phyloP scores from a whole-genome alignment of 2,329 filamentous ascomycete genomes.

The Phialophora expanda region DNA sequence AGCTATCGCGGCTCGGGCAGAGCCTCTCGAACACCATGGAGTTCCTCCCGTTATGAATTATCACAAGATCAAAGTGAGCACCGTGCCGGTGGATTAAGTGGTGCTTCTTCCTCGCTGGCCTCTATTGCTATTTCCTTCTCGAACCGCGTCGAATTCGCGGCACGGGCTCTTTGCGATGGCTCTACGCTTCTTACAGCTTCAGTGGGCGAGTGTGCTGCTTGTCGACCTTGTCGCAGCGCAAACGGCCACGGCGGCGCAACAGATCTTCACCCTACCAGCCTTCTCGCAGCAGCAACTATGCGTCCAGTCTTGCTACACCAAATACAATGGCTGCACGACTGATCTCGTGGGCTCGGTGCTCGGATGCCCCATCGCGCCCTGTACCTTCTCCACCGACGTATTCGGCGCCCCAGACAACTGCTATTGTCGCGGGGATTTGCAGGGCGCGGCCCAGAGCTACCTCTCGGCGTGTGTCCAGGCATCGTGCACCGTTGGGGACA shows the following conservation, averaged over 20 bases:
- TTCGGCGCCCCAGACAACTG: constrained; percentile 16
- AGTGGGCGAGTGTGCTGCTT: neutral
- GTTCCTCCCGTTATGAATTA: neutral
- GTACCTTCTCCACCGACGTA: neutral
- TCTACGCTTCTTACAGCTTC: neutral
- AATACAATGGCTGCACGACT: constrained; percentile 2
- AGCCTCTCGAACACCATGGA: neutral
- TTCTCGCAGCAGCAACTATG: constrained; percentile 16
- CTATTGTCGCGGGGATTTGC: constrained; percentile 18
- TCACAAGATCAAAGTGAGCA: too few species aligned
- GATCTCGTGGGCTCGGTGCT: constrained; percentile 11
- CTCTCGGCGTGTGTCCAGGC: constrained; percentile 11
- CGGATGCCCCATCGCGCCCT: constrained; percentile 10
- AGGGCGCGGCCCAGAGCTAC: constrained; percentile 13
- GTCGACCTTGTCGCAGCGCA: constrained; percentile 4
- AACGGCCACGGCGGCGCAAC: constrained; percentile 5
- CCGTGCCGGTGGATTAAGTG: neutral
- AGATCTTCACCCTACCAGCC: constrained; percentile 12
- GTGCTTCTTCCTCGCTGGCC: neutral
- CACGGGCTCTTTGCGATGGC: neutral
- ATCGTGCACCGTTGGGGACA: constrained; percentile 18
- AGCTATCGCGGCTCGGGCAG: neutral
- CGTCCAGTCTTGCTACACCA: constrained; percentile 18
- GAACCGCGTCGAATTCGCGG: too few species aligned
- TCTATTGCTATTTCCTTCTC: too few species aligned